A percentile compares a stretch with the other conserved stretches of the same genome.
phyloP scores from a whole-genome alignment of 139 green algal genomes.

The Closterium sp. region DNA sequence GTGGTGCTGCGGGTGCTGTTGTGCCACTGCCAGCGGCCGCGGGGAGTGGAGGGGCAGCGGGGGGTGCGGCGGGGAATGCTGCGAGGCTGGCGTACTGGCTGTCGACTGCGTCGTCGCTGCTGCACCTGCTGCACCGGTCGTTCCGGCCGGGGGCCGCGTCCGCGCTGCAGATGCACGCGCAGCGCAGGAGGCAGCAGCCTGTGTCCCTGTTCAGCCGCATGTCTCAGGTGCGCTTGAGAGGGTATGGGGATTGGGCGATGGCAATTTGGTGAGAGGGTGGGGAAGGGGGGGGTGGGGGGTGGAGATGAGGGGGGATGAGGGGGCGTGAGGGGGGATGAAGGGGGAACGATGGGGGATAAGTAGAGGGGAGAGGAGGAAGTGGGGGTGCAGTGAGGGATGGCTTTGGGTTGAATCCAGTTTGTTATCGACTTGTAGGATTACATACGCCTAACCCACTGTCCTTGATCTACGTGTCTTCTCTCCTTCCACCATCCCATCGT shows the following conservation, averaged over 20 bases:
- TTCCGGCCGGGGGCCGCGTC: conserved; percentile 48
- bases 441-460: not conserved
- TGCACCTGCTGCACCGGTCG: conserved; percentile 85
- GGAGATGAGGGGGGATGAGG: not conserved
- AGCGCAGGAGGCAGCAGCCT: conserved; percentile 9
- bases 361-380: not conserved
- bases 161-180: not conserved
- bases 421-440: too few relatives aligned
- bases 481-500: too few relatives aligned
- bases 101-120: conserved; percentile 91
- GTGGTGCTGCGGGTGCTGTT: not conserved
- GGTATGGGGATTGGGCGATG: not conserved
- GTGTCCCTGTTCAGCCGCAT: conserved; percentile 38
- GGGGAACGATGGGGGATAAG: too few relatives aligned
- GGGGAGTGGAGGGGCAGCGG: not conserved
- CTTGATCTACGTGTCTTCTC: not conserved
- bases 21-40: not conserved
- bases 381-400: not conserved
- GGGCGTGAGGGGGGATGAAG: too few relatives aligned
- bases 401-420: not conserved
- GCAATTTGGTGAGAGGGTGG: not conserved
- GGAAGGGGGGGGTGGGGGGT: not conserved
- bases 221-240: conserved; percentile 28
- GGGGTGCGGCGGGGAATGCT: conserved; percentile 58
- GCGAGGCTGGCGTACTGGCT: conserved; percentile 91